A percentile compares a stretch with the other conserved stretches of the same genome.
Conservation (phyloP, 179 eudicot species). For the Gypsophila paniculata region DNA sequence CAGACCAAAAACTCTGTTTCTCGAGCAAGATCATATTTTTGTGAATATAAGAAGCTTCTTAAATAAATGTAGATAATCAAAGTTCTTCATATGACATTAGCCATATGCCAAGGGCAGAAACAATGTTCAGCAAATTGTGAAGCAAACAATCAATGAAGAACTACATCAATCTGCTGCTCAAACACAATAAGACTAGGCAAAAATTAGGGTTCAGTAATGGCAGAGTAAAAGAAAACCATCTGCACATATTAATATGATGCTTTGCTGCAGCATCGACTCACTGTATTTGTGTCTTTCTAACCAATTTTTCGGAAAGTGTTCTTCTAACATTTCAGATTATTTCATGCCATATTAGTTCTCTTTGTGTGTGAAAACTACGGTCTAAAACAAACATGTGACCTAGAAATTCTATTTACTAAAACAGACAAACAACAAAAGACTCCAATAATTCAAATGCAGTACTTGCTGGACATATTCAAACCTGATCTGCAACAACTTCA, state of each 20-base stretch:
- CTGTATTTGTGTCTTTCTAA: not conserved
- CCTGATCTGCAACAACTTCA: conserved; percentile 99
- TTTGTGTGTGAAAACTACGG: not conserved
- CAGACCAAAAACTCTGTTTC: not conserved
- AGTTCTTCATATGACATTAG: not conserved
- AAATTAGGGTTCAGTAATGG: not conserved
- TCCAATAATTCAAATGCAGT: not conserved
- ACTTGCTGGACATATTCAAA: conserved; percentile 24
- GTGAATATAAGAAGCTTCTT: not conserved
- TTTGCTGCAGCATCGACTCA: not conserved
- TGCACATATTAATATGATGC: not conserved
- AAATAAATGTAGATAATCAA: not conserved
- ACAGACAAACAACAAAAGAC: not conserved
- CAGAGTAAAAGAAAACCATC: conserved; percentile 8
- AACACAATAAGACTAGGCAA: not conserved
- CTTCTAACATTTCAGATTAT: not conserved
- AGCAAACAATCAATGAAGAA: not conserved
- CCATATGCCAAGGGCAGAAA: not conserved
- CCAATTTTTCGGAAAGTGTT: not conserved
- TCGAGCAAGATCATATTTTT: not conserved
- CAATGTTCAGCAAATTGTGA: not conserved
- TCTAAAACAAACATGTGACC: not conserved
- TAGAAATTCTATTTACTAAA: not conserved
- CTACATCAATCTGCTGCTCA: not conserved
- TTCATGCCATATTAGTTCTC: not conserved